Percentiles rank a stretch among this genome's conserved stretches.
Conservation (phyloP, 2,329 filamentous ascomycete genomes). For the Fulvia fulva region DNA sequence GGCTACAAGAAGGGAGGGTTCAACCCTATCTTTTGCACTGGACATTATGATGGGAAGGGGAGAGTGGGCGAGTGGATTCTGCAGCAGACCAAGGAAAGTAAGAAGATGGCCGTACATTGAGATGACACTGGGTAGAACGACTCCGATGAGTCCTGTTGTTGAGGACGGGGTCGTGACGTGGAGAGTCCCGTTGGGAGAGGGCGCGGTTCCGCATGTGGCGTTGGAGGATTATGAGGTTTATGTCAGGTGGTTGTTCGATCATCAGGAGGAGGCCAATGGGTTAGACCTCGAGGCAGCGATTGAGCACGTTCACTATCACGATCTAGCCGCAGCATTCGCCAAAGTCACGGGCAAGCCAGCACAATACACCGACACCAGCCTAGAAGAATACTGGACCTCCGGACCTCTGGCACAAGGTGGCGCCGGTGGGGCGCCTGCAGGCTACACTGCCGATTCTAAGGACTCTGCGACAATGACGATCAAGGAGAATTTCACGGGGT, state of each 20-base stretch:
- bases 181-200: constrained; percentile 26
- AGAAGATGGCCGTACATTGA: constrained; percentile 32
- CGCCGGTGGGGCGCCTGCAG: constrained; percentile 44
- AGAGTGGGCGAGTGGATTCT: constrained; percentile 33
- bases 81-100: constrained; percentile 21
- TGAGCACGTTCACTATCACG: constrained; percentile 27
- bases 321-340: constrained; percentile 32
- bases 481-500: constrained; percentile 49
- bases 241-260: constrained; percentile 31
- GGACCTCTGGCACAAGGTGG: constrained; percentile 39
- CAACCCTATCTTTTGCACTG: constrained; percentile 43
- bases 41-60: constrained; percentile 47
- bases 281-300: constrained; percentile 29
- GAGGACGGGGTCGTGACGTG: constrained; percentile 27
- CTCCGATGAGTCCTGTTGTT: constrained; percentile 25
- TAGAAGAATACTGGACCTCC: constrained; percentile 35
- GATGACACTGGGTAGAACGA: constrained; percentile 22
- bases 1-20: constrained; percentile 47
- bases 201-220: constrained; percentile 27
- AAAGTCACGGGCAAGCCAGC: constrained; percentile 33
- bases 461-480: constrained; percentile 40
- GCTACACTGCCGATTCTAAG: constrained; percentile 29
- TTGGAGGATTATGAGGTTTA: constrained; percentile 30
- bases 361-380: constrained; percentile 23
- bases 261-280: constrained; percentile 23